Evolutionary conservation across 768 basidiomycete genomes (phyloP), one percentile per base, ranked within the genome.

Genomic region (Chlorophyllum brunneum): DNA sequence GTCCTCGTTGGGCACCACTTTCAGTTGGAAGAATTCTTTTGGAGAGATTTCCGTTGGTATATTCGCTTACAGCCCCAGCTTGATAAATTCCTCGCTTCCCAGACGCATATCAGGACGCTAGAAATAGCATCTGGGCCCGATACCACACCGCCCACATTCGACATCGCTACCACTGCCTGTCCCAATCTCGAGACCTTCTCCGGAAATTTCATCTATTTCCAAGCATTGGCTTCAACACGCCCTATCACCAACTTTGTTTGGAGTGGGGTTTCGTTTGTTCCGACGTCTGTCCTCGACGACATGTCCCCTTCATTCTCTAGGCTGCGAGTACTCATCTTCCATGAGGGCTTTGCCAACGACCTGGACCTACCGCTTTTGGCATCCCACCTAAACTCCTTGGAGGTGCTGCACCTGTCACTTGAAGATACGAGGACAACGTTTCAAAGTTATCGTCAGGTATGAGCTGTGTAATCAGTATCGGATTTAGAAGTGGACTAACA

Each of bases 1-100:
- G 18, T 33, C 15, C 47, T 48, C 10, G 22, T 48, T 3, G 34
- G 24, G 5, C 47, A 48, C 11, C 9, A 23, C n/a, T 48, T 48
- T 27, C 34, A 48, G 26, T n/a, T 48, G 26, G 26, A 37, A 13
- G 47, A 29, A 20, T 37, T 48, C 5, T 48, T 36, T 10, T 48
- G 47, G 47, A 48, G 47, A 23, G 47, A 48, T 18, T 48, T 48
- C 47, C 47, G 47, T n/a, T 48, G 47, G 47, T 48, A 48, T 48
- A 26, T 48, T 23, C 22, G 13, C n/a, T 6, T 37, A 18, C 15
- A 37, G 27, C 23, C 47, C 5, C 34, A 27, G 9, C 36, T 48
- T 10, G 36, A 37, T 20, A 27, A 48, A 8, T 27, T 48, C 34
- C 24, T 48, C 15, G 47, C 47, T 27, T 24, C 15, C 3, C 47